phyloP scores from a whole-genome alignment of 805 yeast genomes.

The Candida boidinii region DNA sequence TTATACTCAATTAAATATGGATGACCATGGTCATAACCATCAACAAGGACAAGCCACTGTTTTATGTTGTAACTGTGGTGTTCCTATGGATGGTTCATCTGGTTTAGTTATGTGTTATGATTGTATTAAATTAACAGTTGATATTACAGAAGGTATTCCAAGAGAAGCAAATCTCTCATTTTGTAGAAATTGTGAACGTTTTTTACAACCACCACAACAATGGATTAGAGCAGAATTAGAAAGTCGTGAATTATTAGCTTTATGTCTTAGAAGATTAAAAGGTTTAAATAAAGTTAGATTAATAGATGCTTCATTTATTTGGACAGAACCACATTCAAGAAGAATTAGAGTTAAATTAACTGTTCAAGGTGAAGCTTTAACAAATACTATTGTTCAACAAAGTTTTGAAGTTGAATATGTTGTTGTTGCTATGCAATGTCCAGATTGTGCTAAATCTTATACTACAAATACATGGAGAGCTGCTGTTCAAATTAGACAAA shows the following conservation, averaged over 20 bases:
- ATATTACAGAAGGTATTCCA: constrained; percentile 89
- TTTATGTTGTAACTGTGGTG: constrained; percentile 97
- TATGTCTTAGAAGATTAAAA: constrained; percentile 79
- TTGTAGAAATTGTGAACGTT: constrained; percentile 96
- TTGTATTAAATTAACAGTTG: constrained; percentile 89
- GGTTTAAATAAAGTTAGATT: constrained; percentile 82
- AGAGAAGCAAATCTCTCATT: constrained; percentile 90
- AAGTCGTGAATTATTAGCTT: constrained; percentile 84
- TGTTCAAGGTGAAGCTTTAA: constrained; percentile 94
- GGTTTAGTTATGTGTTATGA: constrained; percentile 96
- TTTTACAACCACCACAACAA: constrained; percentile 87
- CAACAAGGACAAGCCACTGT: constrained; percentile 56
- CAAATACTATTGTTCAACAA: constrained; percentile 88
- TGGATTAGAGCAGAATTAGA: constrained; percentile 91
- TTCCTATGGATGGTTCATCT: constrained; percentile 91
- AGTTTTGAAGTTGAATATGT: constrained; percentile 89
- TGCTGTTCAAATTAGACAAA: constrained; percentile 93
- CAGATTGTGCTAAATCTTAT: constrained; percentile 96
- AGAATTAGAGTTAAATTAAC: constrained; percentile 86
- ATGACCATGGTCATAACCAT: constrained; percentile 22
- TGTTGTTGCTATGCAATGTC: constrained; percentile 94
- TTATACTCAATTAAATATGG: constrained; percentile 33
- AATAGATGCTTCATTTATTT: constrained; percentile 88
- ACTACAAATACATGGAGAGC: constrained; percentile 99
- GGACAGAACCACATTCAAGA: constrained; percentile 99